These are phyloP conservation scores for Saitozyma podzolica DNA, from an alignment of 768 basidiomycete species.

Conservation along the genomic window DNA sequence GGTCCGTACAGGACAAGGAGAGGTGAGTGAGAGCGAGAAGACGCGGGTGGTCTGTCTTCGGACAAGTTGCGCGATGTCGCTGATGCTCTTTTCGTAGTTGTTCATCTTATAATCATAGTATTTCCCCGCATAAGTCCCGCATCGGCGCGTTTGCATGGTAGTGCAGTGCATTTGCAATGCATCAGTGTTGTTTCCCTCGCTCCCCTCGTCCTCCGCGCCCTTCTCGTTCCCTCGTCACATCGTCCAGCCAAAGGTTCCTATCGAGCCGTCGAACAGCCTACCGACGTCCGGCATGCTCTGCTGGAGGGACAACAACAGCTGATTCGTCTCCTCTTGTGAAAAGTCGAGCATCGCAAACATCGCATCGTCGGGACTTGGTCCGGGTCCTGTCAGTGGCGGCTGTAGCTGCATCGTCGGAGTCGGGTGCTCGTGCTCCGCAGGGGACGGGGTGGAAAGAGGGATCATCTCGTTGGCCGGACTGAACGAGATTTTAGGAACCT, in stretches of 20 bases:
- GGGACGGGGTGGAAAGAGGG: neutral
- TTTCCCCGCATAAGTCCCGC: no score
- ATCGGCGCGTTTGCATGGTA: neutral
- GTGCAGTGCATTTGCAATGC: neutral
- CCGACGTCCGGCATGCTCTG: constrained; percentile 17
- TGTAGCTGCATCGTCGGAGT: constrained; percentile 6
- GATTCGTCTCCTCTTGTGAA: constrained; percentile 11
- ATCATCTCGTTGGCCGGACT: constrained; percentile 1
- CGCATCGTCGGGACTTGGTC: neutral
- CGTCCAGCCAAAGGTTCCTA: constrained; percentile 8
- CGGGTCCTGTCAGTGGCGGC: constrained; percentile 1
- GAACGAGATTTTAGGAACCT: neutral
- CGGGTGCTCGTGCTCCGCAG: neutral
- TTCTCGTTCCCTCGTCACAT: no score
- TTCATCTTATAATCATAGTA: no score
- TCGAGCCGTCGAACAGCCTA: constrained; percentile 19
- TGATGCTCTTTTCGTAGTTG: no score
- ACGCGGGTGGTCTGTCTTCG: no score
- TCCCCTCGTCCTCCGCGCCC: no score
- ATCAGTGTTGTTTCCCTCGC: neutral
- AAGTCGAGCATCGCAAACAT: constrained; percentile 3
- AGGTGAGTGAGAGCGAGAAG: neutral
- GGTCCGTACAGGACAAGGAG: constrained; percentile 1
- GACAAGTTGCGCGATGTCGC: no score
- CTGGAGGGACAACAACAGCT: constrained; percentile 14